Evolutionary conservation across 2,329 filamentous ascomycete species (phyloP), one percentile per base, ranked within the genome.

Genomic region (Colletotrichum orbiculare): DNA sequence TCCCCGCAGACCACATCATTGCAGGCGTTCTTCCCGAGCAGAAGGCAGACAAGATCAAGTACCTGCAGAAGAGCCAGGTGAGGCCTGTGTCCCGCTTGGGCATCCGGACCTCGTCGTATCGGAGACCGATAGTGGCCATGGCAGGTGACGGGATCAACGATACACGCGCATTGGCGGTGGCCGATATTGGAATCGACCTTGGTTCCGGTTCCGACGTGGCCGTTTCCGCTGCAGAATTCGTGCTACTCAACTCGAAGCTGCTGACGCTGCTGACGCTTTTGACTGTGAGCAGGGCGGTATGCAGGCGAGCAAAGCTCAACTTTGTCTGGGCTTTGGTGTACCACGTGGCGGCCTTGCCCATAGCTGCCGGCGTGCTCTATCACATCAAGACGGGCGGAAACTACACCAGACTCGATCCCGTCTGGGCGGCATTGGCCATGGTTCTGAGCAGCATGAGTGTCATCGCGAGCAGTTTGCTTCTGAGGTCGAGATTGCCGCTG

Each of bases 131-230:
- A 3, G 81, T 91, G 6, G 89, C 87, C 34, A 91, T 91, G 82
- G 86, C 91, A n/a, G 89, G 89, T 53, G 89, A 91, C 70, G 89
- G 89, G 15, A 17, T 17, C 15, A 2, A 17, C 15, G 15, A 17
- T 73, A 86, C 89, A 0, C 89, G 89, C 0, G 89, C 89, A 10
- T 82, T 92, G 9, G 83, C 86, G 1, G 84, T 84, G 2, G 88
- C 89, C 41, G 89, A 92, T 68, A 84, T 91, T 1, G 88, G 87
- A 54, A 90, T 92, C 61, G 88, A 89, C 10, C 87, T 92, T 71
- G 88, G 87, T 8, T 87, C 85, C 0, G 89, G 89, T 17, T 89
- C 87, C 1, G 89, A 91, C 72, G 85, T 91, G 8, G 89, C 89
- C 3, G 84, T 91, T 58, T 86, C 84, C 9, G 86, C 87, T 0